phyloP scores from a whole-genome alignment of 495 filamentous ascomycete species.

The Monascus purpureus region DNA sequence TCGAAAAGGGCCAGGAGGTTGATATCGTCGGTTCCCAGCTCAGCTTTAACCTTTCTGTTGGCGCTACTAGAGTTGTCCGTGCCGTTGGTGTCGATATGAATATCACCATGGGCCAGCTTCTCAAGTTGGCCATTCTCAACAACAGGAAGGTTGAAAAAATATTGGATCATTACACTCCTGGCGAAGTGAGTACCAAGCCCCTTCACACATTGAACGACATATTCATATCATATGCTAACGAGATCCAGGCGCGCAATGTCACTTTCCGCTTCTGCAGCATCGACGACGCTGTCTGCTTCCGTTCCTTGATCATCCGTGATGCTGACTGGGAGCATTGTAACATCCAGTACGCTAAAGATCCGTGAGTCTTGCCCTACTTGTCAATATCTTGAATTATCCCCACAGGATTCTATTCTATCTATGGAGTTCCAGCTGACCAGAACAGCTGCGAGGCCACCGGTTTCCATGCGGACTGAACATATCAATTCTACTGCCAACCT shows the following conservation, averaged over 20 bases:
- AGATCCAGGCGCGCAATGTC: constrained; percentile 17
- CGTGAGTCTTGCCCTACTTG: constrained; percentile 16
- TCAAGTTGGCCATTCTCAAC: constrained; percentile 13
- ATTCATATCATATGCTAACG: constrained; percentile 1
- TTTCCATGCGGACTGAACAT: constrained; percentile 14
- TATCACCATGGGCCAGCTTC: constrained; percentile 14
- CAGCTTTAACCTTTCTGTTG: constrained; percentile 15
- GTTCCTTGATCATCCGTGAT: constrained; percentile 15
- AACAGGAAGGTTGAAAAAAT: constrained; percentile 25
- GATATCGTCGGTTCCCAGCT: constrained; percentile 25
- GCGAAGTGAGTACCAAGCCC: constrained; percentile 20
- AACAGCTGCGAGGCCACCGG: constrained; percentile 22
- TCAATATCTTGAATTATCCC: neutral
- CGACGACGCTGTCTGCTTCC: constrained; percentile 27
- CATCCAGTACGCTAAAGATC: constrained; percentile 26
- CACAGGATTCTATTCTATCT: too few relatives aligned
- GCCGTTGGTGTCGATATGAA: constrained; percentile 23
- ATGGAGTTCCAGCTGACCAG: neutral
- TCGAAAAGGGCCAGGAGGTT: constrained; percentile 20
- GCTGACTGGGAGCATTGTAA: constrained; percentile 31
- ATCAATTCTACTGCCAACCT: neutral
- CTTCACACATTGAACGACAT: neutral
- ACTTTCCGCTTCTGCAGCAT: constrained; percentile 29
- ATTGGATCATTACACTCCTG: constrained; percentile 13
- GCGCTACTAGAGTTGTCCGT: constrained; percentile 26